Percentiles rank a stretch among this genome's conserved stretches.
Conservation (phyloP, 164 flowering plant species). For the Sedum album region DNA sequence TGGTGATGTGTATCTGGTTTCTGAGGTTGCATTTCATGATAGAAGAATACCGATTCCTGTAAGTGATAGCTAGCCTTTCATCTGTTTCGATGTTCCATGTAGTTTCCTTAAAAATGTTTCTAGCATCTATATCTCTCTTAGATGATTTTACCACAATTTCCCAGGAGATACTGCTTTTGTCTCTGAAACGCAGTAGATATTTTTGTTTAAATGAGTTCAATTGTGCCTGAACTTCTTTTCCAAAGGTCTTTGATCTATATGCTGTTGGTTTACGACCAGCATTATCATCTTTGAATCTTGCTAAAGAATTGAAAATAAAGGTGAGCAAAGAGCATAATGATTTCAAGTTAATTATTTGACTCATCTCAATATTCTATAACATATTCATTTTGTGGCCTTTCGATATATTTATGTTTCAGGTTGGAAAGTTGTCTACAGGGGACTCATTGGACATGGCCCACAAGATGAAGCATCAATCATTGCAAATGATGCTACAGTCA, state of each 20-base stretch:
- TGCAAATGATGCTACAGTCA: conserved; percentile 82
- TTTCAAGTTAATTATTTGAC: background rate
- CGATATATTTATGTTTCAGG: conserved; percentile 28
- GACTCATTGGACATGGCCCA: conserved; percentile 92
- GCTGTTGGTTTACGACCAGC: conserved; percentile 65
- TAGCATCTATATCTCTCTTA: background rate
- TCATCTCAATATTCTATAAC: no score
- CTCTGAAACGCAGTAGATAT: background rate
- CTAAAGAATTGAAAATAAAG: conserved; percentile 69
- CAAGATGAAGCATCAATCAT: conserved; percentile 73
- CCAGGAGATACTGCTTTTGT: background rate
- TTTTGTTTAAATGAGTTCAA: background rate
- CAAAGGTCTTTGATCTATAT: conserved; percentile 84
- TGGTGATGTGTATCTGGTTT: conserved; percentile 71
- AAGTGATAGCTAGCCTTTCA: conserved; percentile 19
- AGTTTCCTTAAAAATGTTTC: background rate
- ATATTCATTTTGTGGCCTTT: no score
- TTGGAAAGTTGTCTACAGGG: conserved; percentile 83
- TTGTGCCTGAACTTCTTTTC: background rate
- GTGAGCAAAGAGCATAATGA: conserved; percentile 22
- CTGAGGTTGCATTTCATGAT: conserved; percentile 92
- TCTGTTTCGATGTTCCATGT: background rate
- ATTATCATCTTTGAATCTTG: conserved; percentile 49
- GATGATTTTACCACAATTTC: background rate
- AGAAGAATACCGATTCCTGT: conserved; percentile 98